Base-by-base conservation (phyloP, 2,329 filamentous ascomycete genomes). In the Atkinsonella hypoxylon region DNA sequence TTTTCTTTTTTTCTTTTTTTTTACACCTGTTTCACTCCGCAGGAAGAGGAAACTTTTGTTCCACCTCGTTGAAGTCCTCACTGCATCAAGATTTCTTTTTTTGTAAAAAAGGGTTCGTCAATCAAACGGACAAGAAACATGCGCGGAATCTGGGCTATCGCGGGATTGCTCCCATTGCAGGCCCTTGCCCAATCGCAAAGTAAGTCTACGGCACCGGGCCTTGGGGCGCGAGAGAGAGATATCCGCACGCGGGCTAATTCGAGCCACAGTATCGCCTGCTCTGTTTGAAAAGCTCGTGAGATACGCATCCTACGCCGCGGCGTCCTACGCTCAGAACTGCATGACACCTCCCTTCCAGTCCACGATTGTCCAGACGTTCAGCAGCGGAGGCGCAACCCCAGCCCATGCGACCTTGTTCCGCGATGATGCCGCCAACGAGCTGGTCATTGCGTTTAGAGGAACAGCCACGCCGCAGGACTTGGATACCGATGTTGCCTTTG, bases 401-500 rank as follows among this genome's bases (percentile, higher is more conserved):
- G 20, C 48, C 4, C 48, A 50, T 20, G 48, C 48, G 32, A 50
- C 48, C n/a, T n/a, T 50, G 42, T 50, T 45, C 42, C 48, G 42
- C 34, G 48, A 50, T 20, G 22, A 45, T 12, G 10, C 11, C 3
- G 48, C 48, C 20, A 39, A 39, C 4, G 48, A 50, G 17, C 26
- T 50, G 11, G 26, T 50, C 43, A 46, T 50, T n/a, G 48, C 48
- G 13, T 50, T 50, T 9, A 40, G 48, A 38, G 48, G 48, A 20
- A 50, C 48, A 12, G 45, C 48, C 13, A 17, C 48, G 9, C 48
- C 48, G 3, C 13, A 32, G 20, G 48, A 50, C 32, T 20, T 50
- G 20, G 48, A 50, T 20, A 18, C 48, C 4, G 42, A 50, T 32
- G 31, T 50, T 10, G 32, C 31, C 30, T 50, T 45, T 44, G n/a